These are phyloP conservation scores for Fragaria iinumae DNA, from an alignment of 306 rosid species.

Conservation along the genomic window DNA sequence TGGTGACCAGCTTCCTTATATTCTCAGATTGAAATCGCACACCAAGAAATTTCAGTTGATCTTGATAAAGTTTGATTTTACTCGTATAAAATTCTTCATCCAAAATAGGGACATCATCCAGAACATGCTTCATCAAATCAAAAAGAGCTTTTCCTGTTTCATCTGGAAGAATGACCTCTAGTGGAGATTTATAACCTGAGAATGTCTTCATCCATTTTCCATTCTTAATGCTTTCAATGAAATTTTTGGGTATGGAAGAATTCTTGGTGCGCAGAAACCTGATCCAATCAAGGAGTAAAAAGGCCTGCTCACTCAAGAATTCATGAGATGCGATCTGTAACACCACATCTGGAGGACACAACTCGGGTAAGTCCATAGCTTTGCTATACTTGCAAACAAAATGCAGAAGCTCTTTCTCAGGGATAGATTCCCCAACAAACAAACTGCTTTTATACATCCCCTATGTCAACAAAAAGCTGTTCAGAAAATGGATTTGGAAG, in stretches of 20 bases:
- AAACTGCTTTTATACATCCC: constrained; percentile 8
- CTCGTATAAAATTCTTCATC: constrained; percentile 18
- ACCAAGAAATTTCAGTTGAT: constrained; percentile 29
- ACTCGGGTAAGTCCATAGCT: constrained; percentile 19
- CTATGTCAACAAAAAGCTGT: constrained; percentile 12
- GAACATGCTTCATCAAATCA: constrained; percentile 21
- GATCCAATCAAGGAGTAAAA: constrained; percentile 16
- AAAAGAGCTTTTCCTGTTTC: constrained; percentile 3
- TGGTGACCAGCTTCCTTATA: constrained; percentile 8
- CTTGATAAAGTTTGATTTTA: constrained; percentile 20
- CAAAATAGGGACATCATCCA: constrained; percentile 11
- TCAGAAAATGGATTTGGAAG: constrained; percentile 8
- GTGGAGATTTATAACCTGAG: constrained; percentile 15
- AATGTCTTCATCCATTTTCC: constrained; percentile 28
- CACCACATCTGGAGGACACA: constrained; percentile 14
- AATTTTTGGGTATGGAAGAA: constrained; percentile 8
- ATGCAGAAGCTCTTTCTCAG: constrained; percentile 11
- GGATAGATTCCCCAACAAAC: constrained; percentile 9
- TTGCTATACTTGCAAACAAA: constrained; percentile 16
- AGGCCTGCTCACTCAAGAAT: constrained; percentile 20
- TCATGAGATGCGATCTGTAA: constrained; percentile 9
- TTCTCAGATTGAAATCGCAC: constrained; percentile 7
- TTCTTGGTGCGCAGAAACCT: neutral
- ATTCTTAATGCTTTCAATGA: constrained; percentile 14
- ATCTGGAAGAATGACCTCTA: constrained; percentile 17